These are phyloP conservation scores for Macrocybe gigantea DNA, from an alignment of 768 basidiomycete genomes.

Conservation along the genomic window DNA sequence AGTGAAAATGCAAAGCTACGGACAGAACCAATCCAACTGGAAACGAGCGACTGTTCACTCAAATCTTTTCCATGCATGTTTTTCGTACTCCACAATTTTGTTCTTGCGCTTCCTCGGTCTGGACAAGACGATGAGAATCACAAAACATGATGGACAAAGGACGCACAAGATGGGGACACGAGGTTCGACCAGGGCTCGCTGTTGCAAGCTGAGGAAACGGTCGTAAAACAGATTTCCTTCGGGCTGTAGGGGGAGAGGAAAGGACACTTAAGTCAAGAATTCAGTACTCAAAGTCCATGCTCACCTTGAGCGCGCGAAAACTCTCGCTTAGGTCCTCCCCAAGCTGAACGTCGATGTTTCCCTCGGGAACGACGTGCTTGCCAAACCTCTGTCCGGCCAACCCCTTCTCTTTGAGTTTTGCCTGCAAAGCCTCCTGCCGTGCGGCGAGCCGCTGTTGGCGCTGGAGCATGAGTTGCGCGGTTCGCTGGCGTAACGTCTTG, in stretches of 20 bases:
- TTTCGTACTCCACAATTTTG: slow-evolving; percentile 64
- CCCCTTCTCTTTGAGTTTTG: slow-evolving; percentile 53
- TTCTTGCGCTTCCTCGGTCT: slow-evolving; percentile 49
- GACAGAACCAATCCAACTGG: too few relatives aligned
- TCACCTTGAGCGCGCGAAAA: slow-evolving; percentile 76
- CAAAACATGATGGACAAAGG: not conserved
- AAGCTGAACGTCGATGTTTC: slow-evolving; percentile 76
- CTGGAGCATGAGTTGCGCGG: slow-evolving; percentile 25
- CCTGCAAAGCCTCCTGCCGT: slow-evolving; percentile 35
- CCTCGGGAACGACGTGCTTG: slow-evolving; percentile 68
- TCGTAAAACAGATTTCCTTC: slow-evolving; percentile 94
- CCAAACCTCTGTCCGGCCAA: slow-evolving; percentile 73
- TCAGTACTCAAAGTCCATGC: slow-evolving; percentile 12
- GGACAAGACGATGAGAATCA: not conserved
- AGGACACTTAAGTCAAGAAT: not conserved
- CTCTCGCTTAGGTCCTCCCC: slow-evolving; percentile 88
- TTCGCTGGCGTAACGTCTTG: slow-evolving; percentile 42
- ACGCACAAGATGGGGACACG: slow-evolving; percentile 73
- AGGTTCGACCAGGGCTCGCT: slow-evolving; percentile 83
- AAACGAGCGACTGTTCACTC: slow-evolving; percentile 22
- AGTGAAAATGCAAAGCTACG: too few relatives aligned
- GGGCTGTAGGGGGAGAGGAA: slow-evolving; percentile 41
- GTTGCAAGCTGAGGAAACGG: slow-evolving; percentile 82
- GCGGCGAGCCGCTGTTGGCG: slow-evolving; percentile 38
- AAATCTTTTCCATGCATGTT: slow-evolving; percentile 76